phyloP scores from a whole-genome alignment of 768 basidiomycete genomes.

The Rhodotorula graminis region DNA sequence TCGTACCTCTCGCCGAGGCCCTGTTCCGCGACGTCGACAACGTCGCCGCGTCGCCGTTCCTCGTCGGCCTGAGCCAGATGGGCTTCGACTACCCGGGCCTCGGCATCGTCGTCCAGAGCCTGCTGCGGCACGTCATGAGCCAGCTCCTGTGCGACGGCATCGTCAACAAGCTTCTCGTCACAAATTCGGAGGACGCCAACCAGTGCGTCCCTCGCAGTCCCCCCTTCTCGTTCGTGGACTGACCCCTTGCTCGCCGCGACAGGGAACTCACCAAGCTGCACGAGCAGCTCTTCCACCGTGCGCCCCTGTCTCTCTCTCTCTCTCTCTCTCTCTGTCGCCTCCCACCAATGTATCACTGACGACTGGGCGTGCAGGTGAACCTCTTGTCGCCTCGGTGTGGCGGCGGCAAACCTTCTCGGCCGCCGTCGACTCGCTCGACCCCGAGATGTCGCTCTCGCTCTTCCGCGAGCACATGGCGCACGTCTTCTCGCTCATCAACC shows the following conservation, averaged over 20 bases:
- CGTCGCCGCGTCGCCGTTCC: slow-evolving; percentile 55
- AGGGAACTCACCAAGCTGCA: slow-evolving; percentile 77
- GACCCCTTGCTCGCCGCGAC: neutral
- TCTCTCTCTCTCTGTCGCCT: too few relatives aligned
- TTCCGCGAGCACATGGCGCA: slow-evolving; percentile 67
- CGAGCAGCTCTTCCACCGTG: slow-evolving; percentile 78
- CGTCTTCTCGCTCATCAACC: slow-evolving; percentile 56
- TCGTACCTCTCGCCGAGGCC: slow-evolving; percentile 49
- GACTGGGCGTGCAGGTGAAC: slow-evolving; percentile 58
- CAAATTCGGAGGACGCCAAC: slow-evolving; percentile 78
- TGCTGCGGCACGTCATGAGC: slow-evolving; percentile 73
- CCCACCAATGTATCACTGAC: too few relatives aligned
- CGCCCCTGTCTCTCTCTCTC: too few relatives aligned
- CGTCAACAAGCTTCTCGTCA: slow-evolving; percentile 79
- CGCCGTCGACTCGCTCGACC: slow-evolving; percentile 69
- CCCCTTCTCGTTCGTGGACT: too few relatives aligned
- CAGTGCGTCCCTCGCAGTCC: slow-evolving; percentile 19
- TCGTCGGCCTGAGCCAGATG: slow-evolving; percentile 49
- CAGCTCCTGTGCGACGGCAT: slow-evolving; percentile 68
- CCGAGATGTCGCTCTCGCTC: slow-evolving; percentile 64
- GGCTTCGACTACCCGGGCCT: slow-evolving; percentile 35
- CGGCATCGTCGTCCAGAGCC: slow-evolving; percentile 54
- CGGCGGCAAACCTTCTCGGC: slow-evolving; percentile 83
- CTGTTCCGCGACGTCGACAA: slow-evolving; percentile 49
- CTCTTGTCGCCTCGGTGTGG: slow-evolving; percentile 85